A percentile compares a stretch with the other conserved stretches of the same genome.
Conservation (phyloP, 2,329 filamentous ascomycete species). For the Pseudonectria buxi region DNA sequence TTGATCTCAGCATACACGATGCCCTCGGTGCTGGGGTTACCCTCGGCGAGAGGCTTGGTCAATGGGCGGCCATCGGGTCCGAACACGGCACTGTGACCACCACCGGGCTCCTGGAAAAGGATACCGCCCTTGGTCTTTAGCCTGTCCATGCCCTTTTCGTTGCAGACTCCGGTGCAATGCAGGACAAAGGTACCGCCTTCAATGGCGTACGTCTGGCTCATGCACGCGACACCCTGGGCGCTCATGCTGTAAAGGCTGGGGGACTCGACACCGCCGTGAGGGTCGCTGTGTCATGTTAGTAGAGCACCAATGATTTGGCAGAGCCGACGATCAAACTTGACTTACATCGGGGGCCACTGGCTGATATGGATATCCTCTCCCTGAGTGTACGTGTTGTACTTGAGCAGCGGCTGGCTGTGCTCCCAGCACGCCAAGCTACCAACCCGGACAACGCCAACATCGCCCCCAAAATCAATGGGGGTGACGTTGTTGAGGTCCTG, state of each 20-base stretch:
- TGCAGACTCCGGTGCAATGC: conserved; percentile 26
- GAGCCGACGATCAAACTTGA: too few species aligned
- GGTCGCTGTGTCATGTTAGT: conserved; percentile 4
- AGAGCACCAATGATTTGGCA: too few species aligned
- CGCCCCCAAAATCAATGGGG: conserved; percentile 28
- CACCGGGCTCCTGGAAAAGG: conserved; percentile 11
- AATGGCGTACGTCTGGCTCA: conserved; percentile 50
- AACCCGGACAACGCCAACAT: conserved; percentile 26
- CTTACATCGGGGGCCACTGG: conserved; percentile 2
- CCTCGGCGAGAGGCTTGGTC: conserved; percentile 9
- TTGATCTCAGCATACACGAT: conserved; percentile 46
- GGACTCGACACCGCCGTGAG: conserved; percentile 10
- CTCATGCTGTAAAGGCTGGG: conserved; percentile 25
- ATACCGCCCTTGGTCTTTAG: conserved; percentile 35
- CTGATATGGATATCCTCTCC: conserved; percentile 7
- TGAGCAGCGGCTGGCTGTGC: conserved; percentile 5
- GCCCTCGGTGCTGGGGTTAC: conserved; percentile 28
- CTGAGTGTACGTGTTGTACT: conserved; percentile 4
- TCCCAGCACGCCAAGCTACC: conserved; percentile 41
- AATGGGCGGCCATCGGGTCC: conserved; percentile 17
- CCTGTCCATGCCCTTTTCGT: conserved; percentile 32
- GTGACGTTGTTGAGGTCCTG: conserved; percentile 34
- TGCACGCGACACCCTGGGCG: conserved; percentile 30
- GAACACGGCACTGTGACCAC: conserved; percentile 16
- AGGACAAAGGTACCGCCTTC: conserved; percentile 50